phyloP scores from a whole-genome alignment of 2,329 filamentous ascomycete species.

The Zalaria obscura region DNA sequence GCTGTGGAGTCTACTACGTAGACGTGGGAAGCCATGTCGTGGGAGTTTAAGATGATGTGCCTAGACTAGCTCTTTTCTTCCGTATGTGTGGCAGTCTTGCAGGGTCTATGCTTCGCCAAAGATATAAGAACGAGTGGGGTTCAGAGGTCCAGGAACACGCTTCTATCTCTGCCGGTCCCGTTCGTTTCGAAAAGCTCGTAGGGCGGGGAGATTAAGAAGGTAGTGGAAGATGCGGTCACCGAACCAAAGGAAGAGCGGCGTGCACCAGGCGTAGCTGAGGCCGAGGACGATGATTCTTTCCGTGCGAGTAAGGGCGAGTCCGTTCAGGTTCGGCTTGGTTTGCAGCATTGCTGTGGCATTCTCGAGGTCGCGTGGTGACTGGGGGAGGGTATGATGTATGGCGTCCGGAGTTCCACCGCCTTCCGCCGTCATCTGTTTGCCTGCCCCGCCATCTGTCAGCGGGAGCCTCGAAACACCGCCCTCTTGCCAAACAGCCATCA shows the following conservation, averaged over 20 bases:
- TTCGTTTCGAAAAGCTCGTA: too few relatives aligned
- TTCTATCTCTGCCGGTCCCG: too few relatives aligned
- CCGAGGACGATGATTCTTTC: conserved; percentile 19
- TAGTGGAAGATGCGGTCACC: conserved; percentile 12
- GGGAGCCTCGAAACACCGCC: background rate
- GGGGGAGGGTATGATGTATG: background rate
- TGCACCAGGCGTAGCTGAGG: conserved; percentile 17
- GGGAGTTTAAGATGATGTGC: background rate
- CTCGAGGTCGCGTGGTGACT: background rate
- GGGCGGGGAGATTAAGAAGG: conserved; percentile 3
- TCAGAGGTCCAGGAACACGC: too few relatives aligned
- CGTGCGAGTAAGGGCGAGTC: conserved; percentile 17
- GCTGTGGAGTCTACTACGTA: conserved; percentile 73
- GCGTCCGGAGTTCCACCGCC: background rate
- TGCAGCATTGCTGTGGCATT: background rate
- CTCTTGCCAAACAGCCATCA: background rate
- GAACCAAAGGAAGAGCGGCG: conserved; percentile 14
- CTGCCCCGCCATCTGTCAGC: background rate
- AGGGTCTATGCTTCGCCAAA: too few relatives aligned
- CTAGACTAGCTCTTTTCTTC: too few relatives aligned
- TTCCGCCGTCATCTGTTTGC: background rate
- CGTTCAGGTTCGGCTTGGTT: conserved; percentile 10
- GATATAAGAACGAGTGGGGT: too few relatives aligned
- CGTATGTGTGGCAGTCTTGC: too few relatives aligned
- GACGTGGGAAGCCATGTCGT: conserved; percentile 69